Conservation (phyloP, 352 stramenopile genomes). For the Phytophthora hibernalis region DNA sequence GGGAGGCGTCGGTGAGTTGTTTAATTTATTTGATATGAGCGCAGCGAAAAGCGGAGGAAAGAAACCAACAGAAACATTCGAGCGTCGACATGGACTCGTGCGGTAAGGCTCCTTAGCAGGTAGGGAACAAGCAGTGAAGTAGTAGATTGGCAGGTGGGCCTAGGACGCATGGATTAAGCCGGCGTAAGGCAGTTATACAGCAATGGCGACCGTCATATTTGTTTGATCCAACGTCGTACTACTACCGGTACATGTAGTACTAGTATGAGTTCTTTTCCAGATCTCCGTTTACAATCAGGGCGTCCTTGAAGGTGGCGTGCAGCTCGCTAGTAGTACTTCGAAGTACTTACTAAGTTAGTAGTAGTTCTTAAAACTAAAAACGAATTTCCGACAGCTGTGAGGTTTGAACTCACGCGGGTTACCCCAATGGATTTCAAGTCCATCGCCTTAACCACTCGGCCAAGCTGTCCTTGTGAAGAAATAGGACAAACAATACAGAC, state of each 20-base stretch:
- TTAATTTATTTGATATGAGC: conserved; percentile 54
- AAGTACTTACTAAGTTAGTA: no score
- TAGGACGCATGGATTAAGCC: not conserved
- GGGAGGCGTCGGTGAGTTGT: conserved; percentile 25
- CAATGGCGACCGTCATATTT: conserved; percentile 27
- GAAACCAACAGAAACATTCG: conserved; percentile 29
- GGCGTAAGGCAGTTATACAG: conserved; percentile 13
- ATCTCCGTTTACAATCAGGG: no score
- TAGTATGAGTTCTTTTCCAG: no score
- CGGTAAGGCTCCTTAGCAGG: conserved; percentile 16
- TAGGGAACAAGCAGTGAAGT: conserved; percentile 12
- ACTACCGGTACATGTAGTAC: no score
- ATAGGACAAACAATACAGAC: not conserved
- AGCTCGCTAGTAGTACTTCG: no score
- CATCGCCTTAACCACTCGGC: conserved; percentile 47
- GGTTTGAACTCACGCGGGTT: conserved; percentile 44
- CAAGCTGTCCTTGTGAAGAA: conserved; percentile 27
- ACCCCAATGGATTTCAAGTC: conserved; percentile 46
- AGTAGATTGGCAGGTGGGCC: conserved; percentile 20
- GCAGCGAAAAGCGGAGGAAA: conserved; percentile 24
- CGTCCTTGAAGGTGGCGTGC: no score
- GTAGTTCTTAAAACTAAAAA: no score
- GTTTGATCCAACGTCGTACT: conserved; percentile 9
- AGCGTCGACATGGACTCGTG: conserved; percentile 12
- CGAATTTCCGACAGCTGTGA: conserved; percentile 38